phyloP scores from a whole-genome alignment of 2,329 filamentous ascomycete genomes.

The Neofusicoccum sp. region DNA sequence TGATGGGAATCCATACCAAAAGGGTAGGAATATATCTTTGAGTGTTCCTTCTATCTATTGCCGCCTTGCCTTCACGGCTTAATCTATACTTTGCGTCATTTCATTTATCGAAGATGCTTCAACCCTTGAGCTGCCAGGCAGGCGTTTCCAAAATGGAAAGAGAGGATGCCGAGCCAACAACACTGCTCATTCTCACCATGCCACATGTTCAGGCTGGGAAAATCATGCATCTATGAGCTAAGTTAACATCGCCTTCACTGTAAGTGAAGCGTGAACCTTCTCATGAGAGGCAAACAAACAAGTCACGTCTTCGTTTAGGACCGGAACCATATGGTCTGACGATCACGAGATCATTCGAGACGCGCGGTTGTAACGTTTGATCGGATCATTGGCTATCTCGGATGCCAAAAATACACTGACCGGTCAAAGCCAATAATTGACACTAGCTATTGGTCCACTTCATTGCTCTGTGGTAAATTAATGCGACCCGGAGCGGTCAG shows the following conservation, averaged over 20 bases:
- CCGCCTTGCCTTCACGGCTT: neutral
- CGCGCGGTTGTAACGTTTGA: neutral
- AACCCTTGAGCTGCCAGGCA: no score
- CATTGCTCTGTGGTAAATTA: conserved; percentile 16
- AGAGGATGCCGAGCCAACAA: no score
- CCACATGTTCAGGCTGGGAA: neutral
- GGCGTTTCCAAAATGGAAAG: no score
- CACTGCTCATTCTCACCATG: neutral
- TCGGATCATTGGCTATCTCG: neutral
- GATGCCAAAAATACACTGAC: neutral
- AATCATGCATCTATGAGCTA: neutral
- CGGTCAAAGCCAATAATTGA: no score
- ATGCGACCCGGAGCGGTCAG: no score
- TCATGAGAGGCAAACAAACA: neutral
- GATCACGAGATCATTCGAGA: neutral
- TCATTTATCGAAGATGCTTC: neutral
- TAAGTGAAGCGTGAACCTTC: neutral
- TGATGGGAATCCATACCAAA: neutral
- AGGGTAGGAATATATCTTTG: neutral
- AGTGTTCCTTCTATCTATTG: neutral
- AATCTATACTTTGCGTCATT: neutral
- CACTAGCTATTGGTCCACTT: conserved; percentile 17
- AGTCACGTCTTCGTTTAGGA: neutral
- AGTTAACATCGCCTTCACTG: neutral
- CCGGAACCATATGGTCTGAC: neutral